phyloP scores from a whole-genome alignment of 768 basidiomycete species.

The Podaxis sp. region DNA sequence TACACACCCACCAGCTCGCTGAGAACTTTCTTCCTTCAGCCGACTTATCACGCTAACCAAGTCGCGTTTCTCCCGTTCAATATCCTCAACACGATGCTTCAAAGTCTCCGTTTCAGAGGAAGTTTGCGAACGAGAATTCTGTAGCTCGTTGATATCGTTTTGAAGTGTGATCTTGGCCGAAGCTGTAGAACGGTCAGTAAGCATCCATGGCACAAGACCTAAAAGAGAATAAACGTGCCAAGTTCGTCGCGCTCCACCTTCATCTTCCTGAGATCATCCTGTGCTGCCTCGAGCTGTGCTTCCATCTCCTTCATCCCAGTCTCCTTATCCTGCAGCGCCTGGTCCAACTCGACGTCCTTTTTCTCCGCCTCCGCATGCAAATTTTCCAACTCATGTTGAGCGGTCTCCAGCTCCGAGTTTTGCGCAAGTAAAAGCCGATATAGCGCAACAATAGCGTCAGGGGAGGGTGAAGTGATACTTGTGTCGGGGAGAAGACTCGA shows the following conservation, averaged over 20 bases:
- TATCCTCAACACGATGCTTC: conserved; percentile 64
- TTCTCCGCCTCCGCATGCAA: conserved; percentile 62
- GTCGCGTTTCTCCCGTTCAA: conserved; percentile 89
- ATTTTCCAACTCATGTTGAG: conserved; percentile 68
- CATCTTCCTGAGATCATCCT: conserved; percentile 52
- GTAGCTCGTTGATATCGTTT: conserved; percentile 1
- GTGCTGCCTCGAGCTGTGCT: conserved; percentile 43
- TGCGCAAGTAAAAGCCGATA: conserved; percentile 65
- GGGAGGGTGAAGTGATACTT: conserved; percentile 51
- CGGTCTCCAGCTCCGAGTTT: conserved; percentile 49
- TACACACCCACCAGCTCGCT: conserved; percentile 65
- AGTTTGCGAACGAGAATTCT: conserved; percentile 48
- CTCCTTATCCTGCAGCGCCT: conserved; percentile 79
- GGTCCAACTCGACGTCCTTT: conserved; percentile 83
- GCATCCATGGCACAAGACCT: neutral
- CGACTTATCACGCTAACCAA: conserved; percentile 81
- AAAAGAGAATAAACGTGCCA: conserved; percentile 39
- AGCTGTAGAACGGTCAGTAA: neutral
- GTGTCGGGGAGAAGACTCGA: conserved; percentile 60
- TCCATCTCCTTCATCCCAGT: conserved; percentile 57
- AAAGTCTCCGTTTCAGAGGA: conserved; percentile 62
- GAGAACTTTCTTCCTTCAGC: conserved; percentile 69
- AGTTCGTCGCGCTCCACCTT: conserved; percentile 68
- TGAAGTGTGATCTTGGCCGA: conserved; percentile 2
- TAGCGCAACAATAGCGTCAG: conserved; percentile 58